Percentiles rank a stretch among this genome's conserved stretches.
phyloP scores from a whole-genome alignment of 352 stramenopile genomes.

The Phytophthora pisi region DNA sequence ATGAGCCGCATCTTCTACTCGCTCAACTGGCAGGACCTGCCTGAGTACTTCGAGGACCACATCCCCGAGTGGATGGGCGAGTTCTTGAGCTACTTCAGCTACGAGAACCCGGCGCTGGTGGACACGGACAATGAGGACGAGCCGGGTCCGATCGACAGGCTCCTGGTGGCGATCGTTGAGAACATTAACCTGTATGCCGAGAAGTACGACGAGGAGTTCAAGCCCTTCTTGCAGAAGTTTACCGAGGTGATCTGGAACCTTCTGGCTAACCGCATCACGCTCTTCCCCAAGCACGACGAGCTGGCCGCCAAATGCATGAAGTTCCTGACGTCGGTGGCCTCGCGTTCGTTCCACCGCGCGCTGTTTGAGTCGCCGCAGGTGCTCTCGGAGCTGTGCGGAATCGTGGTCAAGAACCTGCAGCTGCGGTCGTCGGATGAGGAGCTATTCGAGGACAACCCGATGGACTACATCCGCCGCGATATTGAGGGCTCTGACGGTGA shows the following conservation, averaged over 20 bases:
- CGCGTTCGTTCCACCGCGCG: constrained; percentile 93
- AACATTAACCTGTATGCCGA: constrained; percentile 98
- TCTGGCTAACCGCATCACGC: constrained; percentile 71
- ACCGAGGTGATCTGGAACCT: constrained; percentile 89
- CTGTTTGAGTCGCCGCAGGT: constrained; percentile 88
- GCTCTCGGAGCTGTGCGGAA: constrained; percentile 93
- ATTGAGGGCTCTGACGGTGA: constrained; percentile 98
- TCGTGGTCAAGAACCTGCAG: constrained; percentile 98
- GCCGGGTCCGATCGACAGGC: constrained; percentile 90
- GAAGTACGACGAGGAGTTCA: constrained; percentile 99
- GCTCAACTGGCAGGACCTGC: constrained; percentile 98
- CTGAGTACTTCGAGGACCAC: constrained; percentile 99
- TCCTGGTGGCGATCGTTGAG: constrained; percentile 96
- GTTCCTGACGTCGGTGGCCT: constrained; percentile 96
- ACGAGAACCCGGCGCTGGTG: constrained; percentile 92
- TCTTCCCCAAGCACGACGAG: constrained; percentile 94
- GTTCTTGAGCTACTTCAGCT: constrained; percentile 96
- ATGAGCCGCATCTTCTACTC: constrained; percentile 98
- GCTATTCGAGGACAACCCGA: constrained; percentile 98
- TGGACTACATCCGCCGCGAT: constrained; percentile 98
- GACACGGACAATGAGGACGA: constrained; percentile 94
- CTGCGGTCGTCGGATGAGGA: constrained; percentile 97
- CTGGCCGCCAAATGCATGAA: constrained; percentile 96
- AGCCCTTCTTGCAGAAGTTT: constrained; percentile 95
- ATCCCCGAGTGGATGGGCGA: constrained; percentile 96